Evolutionary conservation across 1,284 basidiomycete genomes (phyloP).

Genomic region (Fomitopsis betulina): DNA sequence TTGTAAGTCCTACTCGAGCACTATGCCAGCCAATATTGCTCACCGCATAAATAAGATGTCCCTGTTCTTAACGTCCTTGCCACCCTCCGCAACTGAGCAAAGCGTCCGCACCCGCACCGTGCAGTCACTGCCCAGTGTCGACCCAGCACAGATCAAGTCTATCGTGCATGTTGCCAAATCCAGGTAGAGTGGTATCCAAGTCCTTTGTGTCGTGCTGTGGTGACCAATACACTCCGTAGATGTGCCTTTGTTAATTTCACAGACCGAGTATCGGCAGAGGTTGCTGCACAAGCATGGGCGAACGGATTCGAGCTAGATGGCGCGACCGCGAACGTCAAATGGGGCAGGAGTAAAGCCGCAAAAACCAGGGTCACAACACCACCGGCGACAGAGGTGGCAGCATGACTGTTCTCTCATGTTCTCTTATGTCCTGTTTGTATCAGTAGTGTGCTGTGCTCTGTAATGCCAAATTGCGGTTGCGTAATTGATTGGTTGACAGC

Average conservation of each 20-base stretch:
- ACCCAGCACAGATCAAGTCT: conserved; percentile 71
- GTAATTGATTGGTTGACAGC: too few species aligned
- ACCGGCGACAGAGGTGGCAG: conserved; percentile 4
- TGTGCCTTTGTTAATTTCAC: conserved; percentile 97
- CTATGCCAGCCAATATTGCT: conserved; percentile 7
- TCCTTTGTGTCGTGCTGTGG: neutral
- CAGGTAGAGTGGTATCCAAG: conserved; percentile 37
- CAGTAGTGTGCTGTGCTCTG: neutral
- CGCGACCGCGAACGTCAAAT: conserved; percentile 74
- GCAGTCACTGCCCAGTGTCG: conserved; percentile 65
- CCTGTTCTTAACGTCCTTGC: conserved; percentile 85
- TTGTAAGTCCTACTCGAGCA: conserved; percentile 52
- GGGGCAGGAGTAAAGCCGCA: conserved; percentile 69
- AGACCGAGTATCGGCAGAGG: conserved; percentile 77
- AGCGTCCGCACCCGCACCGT: conserved; percentile 76
- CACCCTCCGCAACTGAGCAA: conserved; percentile 69
- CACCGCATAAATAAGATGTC: conserved; percentile 62
- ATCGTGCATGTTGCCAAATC: conserved; percentile 85
- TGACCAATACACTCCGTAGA: conserved; percentile 35
- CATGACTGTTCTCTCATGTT: neutral
- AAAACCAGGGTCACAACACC: conserved; percentile 12
- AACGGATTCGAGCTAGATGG: conserved; percentile 85
- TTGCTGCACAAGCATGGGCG: conserved; percentile 82
- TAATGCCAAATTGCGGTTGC: neutral
- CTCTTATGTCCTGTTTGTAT: too few species aligned